Evolutionary conservation across 257 asterid genomes (phyloP), one percentile per base, ranked within the genome.

Genomic region (Solanum gandarillasii): DNA sequence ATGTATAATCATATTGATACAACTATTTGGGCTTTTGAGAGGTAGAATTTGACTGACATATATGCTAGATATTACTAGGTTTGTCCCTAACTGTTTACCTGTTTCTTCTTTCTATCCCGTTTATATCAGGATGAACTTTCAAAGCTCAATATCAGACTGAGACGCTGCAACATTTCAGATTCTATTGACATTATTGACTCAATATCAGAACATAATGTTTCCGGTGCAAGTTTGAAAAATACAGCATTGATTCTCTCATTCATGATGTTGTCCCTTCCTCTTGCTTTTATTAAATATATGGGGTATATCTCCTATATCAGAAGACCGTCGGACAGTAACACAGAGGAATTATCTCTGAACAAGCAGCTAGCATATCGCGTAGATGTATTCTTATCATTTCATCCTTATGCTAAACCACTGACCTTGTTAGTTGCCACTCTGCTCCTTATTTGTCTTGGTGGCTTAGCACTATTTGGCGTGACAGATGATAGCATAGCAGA

Each of bases 371-470:
- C 97, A 12, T 95, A 95, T 89, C 89, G 93, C 84, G 95, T 95
- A 88, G 96, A 95, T 36, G 91, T 83, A 83, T 95, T 95, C 91
- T 93, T 95, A 82, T 95, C 98, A 9, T 94, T 93, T 84, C 93
- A 92, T 90, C 98, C 98, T 65, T 95, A 95, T 90, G 92, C 98
- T 89, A 95, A 95, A 93, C 95, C 98, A 83, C 89, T 95, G 85
- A 94, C 98, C 60, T 88, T 95, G 89, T 91, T 95, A 90, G 90
- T 95, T 83, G 98, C 98, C 88, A 95, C 98, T 20, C 85, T 95
- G 48, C 88, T 95, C 87, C 91, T 95, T 84, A 95, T 95, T 91
- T 89, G 94, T 87, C 91, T 95, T 55, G 96, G 98, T 16, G 98
- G 98, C 52, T 91, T 95, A 70, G 95, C 98, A 78, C 98, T 95